phyloP scores from a whole-genome alignment of 1,284 basidiomycete species.

The Naganishia liquefaciens region DNA sequence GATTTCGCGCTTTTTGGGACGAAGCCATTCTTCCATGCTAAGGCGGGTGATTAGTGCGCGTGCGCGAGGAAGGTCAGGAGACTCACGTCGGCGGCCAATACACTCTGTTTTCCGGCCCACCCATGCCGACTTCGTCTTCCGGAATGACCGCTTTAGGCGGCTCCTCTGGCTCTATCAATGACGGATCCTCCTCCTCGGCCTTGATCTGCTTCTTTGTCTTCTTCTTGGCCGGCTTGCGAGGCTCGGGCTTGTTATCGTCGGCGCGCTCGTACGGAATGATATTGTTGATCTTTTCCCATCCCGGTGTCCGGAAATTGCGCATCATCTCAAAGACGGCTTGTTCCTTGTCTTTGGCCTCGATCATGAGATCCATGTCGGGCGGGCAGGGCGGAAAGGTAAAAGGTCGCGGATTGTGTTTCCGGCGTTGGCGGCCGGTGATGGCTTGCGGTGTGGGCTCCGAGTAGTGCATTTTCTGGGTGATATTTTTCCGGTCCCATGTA shows the following conservation, averaged over 20 bases:
- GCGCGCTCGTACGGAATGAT: constrained; percentile 32
- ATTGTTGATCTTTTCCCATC: constrained; percentile 35
- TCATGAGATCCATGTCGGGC: constrained; percentile 83
- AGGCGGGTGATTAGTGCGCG: not conserved
- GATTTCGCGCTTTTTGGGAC: constrained; percentile 34
- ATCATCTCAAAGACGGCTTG: constrained; percentile 81
- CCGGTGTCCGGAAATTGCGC: constrained; percentile 31
- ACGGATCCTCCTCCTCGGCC: constrained; percentile 33
- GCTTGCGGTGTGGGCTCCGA: constrained; percentile 59
- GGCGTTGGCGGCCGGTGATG: constrained; percentile 32
- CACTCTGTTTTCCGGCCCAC: constrained; percentile 29
- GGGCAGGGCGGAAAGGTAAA: constrained; percentile 49
- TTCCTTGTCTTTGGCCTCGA: constrained; percentile 66
- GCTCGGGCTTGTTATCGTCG: constrained; percentile 35
- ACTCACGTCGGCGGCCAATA: constrained; percentile 34
- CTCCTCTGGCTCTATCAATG: constrained; percentile 26
- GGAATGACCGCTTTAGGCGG: constrained; percentile 25
- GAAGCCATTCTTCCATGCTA: constrained; percentile 35
- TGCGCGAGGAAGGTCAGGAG: not conserved
- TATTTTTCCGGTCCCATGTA: constrained; percentile 73
- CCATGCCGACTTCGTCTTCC: constrained; percentile 34
- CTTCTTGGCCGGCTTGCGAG: constrained; percentile 32
- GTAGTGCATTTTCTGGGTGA: constrained; percentile 84
- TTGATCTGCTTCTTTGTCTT: constrained; percentile 34
- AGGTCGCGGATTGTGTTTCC: constrained; percentile 35